phyloP scores from a whole-genome alignment of 2,329 filamentous ascomycete species.

The Aaosphaeria arxii region DNA sequence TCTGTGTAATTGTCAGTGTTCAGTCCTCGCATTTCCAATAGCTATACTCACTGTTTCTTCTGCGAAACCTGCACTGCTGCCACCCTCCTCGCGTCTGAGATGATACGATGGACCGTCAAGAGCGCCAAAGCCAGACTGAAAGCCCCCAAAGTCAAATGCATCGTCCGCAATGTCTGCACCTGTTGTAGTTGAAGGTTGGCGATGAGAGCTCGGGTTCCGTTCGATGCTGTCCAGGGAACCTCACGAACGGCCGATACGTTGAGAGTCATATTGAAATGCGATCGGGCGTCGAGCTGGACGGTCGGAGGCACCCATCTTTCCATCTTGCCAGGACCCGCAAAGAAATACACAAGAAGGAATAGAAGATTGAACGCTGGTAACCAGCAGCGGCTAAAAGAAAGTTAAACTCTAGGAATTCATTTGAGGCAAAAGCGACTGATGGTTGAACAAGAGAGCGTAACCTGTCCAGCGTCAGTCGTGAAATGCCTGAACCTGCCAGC shows the following conservation, averaged over 20 bases:
- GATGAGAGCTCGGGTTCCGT: constrained; percentile 29
- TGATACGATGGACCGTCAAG: constrained; percentile 34
- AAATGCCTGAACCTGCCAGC: constrained; percentile 40
- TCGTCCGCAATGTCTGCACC: constrained; percentile 37
- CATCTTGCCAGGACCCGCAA: constrained; percentile 31
- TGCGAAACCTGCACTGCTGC: constrained; percentile 28
- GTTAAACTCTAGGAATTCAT: constrained; percentile 34
- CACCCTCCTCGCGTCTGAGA: constrained; percentile 36
- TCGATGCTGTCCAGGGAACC: constrained; percentile 27
- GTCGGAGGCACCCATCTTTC: constrained; percentile 33
- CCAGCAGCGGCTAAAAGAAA: constrained; percentile 38
- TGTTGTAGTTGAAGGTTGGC: constrained; percentile 34
- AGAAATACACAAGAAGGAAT: constrained; percentile 27
- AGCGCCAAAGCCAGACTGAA: constrained; percentile 37
- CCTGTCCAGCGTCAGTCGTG: constrained; percentile 33
- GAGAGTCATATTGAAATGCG: constrained; percentile 38
- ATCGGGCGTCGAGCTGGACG: constrained; percentile 31
- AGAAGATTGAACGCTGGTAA: constrained; percentile 31
- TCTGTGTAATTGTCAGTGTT: constrained; percentile 16
- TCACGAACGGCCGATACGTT: constrained; percentile 28
- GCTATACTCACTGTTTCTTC: constrained; percentile 29
- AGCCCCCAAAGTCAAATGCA: constrained; percentile 37
- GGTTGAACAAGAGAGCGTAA: constrained; percentile 31
- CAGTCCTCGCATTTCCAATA: constrained; percentile 5
- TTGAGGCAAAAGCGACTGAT: constrained; percentile 28